Base-by-base conservation (phyloP, 2,329 filamentous ascomycete genomes). In the Hypomyces perniciosus region DNA sequence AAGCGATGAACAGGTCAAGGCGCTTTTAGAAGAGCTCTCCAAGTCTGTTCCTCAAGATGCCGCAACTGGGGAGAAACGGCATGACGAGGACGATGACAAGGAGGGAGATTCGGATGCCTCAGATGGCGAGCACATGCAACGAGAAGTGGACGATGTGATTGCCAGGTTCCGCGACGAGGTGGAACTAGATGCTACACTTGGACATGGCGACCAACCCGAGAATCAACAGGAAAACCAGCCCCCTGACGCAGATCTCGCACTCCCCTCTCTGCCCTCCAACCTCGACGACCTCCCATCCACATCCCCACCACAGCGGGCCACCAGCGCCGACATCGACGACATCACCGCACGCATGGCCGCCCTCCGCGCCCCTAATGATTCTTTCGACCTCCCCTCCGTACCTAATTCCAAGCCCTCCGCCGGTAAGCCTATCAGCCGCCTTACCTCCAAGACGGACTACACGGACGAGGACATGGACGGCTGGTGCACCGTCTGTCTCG, bases 401-500 rank as follows among this genome's bases (percentile, higher is more conserved):
- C 79, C 79, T 0, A 75, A 72, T 0, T 76, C 74, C 54, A 64
- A 62, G n/a, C 78, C 77, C 0, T 67, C 67, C 5, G 37, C 43
- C 2, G 38, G 74, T 35, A 66, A 66, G 6, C 65, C 67, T 3
- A 59, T 66, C 12, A 68, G 66, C n/a, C 65, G 70, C 4, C 62
- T 76, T 5, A 63, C 62, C 12, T 68, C 65, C 47, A 66, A 63
- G 39, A 68, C 64, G 3, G 71, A 70, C 44, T 81, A 77, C 62
- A 81, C 83, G 0, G 85, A 91, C 59, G 84, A 85, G 33, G 87
- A 92, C 59, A 76, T 85, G 54, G 82, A 85, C 39, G 81, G 77
- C 1, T 95, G 88, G 88, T 95, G 90, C 65, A 79, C 84, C 31
- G 90, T 93, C 8, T 95, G 90, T 63, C 81, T 86, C 43, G 87